Conservation (phyloP, 164 flowering plant species). For the Chimonanthus salicifolius region DNA sequence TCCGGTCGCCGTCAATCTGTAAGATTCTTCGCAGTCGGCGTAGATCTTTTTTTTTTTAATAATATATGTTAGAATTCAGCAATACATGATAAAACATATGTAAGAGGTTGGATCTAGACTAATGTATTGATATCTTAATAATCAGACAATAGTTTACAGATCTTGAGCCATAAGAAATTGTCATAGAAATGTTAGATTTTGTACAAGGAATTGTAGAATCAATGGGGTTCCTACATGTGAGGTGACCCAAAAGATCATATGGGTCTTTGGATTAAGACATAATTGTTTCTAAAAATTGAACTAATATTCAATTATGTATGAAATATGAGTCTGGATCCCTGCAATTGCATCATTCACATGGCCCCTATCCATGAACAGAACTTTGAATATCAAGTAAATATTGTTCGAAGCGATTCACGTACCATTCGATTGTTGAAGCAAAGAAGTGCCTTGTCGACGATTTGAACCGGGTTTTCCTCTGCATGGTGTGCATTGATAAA, state of each 20-base stretch:
- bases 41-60: slow-evolving; percentile 41
- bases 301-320: too few relatives aligned
- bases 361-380: too few relatives aligned
- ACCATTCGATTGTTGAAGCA: slow-evolving; percentile 69
- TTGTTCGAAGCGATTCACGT: slow-evolving; percentile 13
- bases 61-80: too few relatives aligned
- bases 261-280: too few relatives aligned
- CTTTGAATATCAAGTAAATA: neutral
- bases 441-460: slow-evolving; percentile 51
- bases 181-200: neutral
- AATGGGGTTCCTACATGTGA: too few relatives aligned
- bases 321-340: too few relatives aligned
- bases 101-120: neutral
- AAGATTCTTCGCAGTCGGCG: slow-evolving; percentile 58
- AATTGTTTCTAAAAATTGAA: too few relatives aligned
- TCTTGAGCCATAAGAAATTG: neutral
- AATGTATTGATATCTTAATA: neutral
- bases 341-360: too few relatives aligned
- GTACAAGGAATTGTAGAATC: too few relatives aligned
- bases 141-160: neutral
- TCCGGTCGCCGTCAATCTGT: slow-evolving; percentile 52
- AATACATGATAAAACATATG: neutral
- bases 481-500: slow-evolving; percentile 1
- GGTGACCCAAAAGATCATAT: too few relatives aligned
- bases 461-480: slow-evolving; percentile 30